These are phyloP conservation scores for Arctostaphylos glauca DNA, from an alignment of 148 eudicot genomes.

Conservation along the genomic window DNA sequence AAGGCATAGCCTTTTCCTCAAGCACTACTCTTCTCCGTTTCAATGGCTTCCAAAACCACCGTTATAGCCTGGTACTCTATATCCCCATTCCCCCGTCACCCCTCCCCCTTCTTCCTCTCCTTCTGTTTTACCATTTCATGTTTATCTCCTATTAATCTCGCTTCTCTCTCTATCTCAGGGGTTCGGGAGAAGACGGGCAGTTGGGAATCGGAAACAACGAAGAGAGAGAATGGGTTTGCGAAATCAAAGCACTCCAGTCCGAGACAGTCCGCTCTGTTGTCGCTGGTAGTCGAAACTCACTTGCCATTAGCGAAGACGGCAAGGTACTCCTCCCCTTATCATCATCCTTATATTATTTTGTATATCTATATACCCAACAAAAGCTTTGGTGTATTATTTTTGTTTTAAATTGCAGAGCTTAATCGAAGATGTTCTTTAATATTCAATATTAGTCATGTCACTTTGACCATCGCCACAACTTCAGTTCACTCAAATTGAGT, in stretches of 20 bases:
- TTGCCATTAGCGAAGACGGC: conserved; percentile 87
- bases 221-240: conserved; percentile 77
- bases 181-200: conserved; percentile 98
- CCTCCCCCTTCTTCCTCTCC: background rate
- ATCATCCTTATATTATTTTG: background rate
- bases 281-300: conserved; percentile 95
- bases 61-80: conserved; percentile 63
- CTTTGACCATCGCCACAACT: background rate
- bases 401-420: background rate
- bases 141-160: background rate
- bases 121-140: background rate
- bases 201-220: conserved; percentile 80
- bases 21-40: background rate
- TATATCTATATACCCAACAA: background rate
- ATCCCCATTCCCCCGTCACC: background rate
- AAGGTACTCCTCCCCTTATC: conserved; percentile 42
- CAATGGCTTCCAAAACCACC: conserved; percentile 46
- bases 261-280: conserved; percentile 62
- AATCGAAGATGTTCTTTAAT: background rate
- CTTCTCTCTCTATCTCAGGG: conserved; percentile 44
- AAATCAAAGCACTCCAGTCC: conserved; percentile 49
- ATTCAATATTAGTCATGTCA: background rate
- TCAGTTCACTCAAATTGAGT: background rate
- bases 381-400: background rate
- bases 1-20: background rate